phyloP scores from a whole-genome alignment of 2,329 filamentous ascomycete genomes.

The Graphium sp. region DNA sequence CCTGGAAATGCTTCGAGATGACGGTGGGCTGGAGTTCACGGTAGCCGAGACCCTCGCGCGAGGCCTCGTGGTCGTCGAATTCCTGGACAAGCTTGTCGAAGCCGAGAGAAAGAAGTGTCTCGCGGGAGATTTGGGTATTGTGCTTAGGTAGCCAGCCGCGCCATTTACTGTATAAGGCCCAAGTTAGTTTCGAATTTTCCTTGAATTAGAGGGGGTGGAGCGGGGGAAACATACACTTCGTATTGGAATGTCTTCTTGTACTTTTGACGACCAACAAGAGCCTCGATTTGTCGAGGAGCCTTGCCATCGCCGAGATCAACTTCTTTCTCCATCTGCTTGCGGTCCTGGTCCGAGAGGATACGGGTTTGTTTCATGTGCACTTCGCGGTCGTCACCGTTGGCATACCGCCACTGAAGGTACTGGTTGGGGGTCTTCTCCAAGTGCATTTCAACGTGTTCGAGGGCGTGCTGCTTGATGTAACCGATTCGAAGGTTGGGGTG shows the following conservation, averaged over 20 bases:
- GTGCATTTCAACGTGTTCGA: slow-evolving; percentile 99
- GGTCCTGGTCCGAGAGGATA: slow-evolving; percentile 69
- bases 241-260: slow-evolving; percentile 99
- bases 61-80: slow-evolving; percentile 96
- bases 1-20: slow-evolving; percentile 96
- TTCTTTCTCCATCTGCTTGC: slow-evolving; percentile 78
- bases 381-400: slow-evolving; percentile 91
- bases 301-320: slow-evolving; percentile 75
- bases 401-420: slow-evolving; percentile 97
- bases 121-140: slow-evolving; percentile 85
- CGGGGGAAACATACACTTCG: slow-evolving; percentile 60
- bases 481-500: slow-evolving; percentile 97
- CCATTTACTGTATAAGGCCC: slow-evolving; percentile 62
- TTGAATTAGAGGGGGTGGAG: too few relatives aligned
- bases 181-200: slow-evolving; percentile 10
- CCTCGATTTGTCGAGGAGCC: slow-evolving; percentile 61
- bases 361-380: slow-evolving; percentile 97
- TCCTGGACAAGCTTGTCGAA: slow-evolving; percentile 93
- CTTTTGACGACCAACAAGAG: slow-evolving; percentile 90
- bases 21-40: slow-evolving; percentile 81
- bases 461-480: slow-evolving; percentile 97
- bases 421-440: slow-evolving; percentile 98
- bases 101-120: slow-evolving; percentile 72
- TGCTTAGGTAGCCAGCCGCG: slow-evolving; percentile 71
- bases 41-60: slow-evolving; percentile 95